These are phyloP conservation scores for Bruguiera sexangula DNA, from an alignment of 345 rosid genomes.

Conservation along the genomic window DNA sequence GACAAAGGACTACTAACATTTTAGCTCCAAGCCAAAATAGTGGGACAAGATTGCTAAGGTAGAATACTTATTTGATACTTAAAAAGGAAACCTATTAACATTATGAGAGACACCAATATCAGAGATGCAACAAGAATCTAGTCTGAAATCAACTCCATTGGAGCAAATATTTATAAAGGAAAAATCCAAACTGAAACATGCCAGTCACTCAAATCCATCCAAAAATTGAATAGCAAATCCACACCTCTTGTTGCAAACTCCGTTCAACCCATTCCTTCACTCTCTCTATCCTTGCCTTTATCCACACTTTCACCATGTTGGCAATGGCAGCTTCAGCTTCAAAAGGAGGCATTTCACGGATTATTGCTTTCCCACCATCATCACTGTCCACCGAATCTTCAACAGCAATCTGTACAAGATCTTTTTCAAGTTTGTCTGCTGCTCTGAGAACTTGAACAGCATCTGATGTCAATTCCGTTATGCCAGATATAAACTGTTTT, in stretches of 20 bases:
- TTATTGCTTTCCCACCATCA: slow-evolving; percentile 97
- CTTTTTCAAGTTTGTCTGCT: slow-evolving; percentile 93
- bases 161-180: neutral
- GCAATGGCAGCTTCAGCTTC: slow-evolving; percentile 94
- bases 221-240: slow-evolving; percentile 4
- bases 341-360: slow-evolving; percentile 97
- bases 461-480: slow-evolving; percentile 81
- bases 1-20: too few species aligned
- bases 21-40: neutral
- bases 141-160: neutral
- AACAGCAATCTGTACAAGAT: slow-evolving; percentile 97
- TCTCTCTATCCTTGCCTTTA: slow-evolving; percentile 71
- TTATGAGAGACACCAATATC: neutral
- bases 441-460: slow-evolving; percentile 87
- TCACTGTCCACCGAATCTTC: slow-evolving; percentile 98
- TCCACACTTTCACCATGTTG: slow-evolving; percentile 84
- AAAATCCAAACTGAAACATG: slow-evolving; percentile 3
- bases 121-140: neutral
- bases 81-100: neutral
- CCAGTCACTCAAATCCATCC: neutral
- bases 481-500: slow-evolving; percentile 75
- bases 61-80: neutral
- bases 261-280: slow-evolving; percentile 87
- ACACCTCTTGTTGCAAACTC: slow-evolving; percentile 90
- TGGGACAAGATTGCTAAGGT: slow-evolving; percentile 6